phyloP scores from a whole-genome alignment of 257 asterid genomes.

The Forsythia suspensa region DNA sequence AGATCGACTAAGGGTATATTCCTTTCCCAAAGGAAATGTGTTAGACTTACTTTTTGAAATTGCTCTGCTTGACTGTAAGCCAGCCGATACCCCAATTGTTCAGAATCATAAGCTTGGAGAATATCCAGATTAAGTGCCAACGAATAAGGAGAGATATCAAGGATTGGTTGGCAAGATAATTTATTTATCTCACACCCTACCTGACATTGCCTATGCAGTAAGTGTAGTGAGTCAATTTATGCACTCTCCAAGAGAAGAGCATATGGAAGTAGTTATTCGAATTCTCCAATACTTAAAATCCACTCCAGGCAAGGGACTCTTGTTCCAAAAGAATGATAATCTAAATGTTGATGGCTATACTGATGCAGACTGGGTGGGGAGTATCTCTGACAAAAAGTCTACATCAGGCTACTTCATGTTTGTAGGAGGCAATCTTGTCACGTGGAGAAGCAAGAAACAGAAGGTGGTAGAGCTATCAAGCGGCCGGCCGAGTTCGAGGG shows the following conservation, averaged over 20 bases:
- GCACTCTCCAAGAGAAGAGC: too few species aligned
- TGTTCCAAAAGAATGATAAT: too few species aligned
- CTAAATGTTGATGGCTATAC: too few species aligned
- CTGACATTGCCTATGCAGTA: neutral
- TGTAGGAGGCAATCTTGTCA: neutral
- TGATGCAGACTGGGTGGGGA: too few species aligned
- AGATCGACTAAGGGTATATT: neutral
- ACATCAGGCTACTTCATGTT: too few species aligned
- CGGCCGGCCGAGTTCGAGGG: neutral
- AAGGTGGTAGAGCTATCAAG: too few species aligned
- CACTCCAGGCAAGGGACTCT: too few species aligned
- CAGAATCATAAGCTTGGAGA: constrained; percentile 1
- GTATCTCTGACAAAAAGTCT: too few species aligned
- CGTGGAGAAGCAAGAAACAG: neutral
- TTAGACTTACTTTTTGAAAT: neutral
- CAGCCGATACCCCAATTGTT: neutral
- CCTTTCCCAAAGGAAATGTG: neutral
- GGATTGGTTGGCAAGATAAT: neutral
- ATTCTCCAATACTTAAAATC: too few species aligned
- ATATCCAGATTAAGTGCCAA: neutral
- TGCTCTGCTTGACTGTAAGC: neutral
- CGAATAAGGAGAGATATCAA: neutral
- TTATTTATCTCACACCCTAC: neutral
- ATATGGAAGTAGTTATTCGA: too few species aligned
- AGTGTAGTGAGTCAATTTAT: too few species aligned